Base-by-base conservation (phyloP, 768 basidiomycete genomes). In the Pleurotus cornucopiae region DNA sequence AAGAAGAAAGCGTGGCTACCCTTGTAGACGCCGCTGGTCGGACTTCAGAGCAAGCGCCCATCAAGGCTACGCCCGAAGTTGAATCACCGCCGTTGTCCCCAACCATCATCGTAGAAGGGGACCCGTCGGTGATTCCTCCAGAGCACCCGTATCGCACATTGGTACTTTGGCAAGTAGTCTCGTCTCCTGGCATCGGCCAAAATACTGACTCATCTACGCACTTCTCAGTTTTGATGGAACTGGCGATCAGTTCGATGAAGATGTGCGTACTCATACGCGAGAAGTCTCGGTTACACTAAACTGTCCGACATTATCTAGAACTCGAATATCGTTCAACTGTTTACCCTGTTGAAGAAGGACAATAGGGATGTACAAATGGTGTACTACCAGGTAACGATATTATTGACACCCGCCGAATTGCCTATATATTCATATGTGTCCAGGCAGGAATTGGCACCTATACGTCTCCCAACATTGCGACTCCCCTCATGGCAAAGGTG, bases 151-250 rank as follows among this genome's bases (percentile, higher is more conserved):
- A 57, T 46, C 52, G 62, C 43, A 63, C 62, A 1, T 41, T 63
- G 39, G 60, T 63, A 1, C 52, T 63, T 9, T 61, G 60, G 49
- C 39, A 40, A 4, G 49, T 56, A 30, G 46, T 14, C 20, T 6
- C 64, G 71, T 7, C 73, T 73, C 6, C 18, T 18, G 18, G 18
- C 18, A 18, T 18, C 18, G 18, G 18, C 18, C 18, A 18, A 18
- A 18, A 18, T 18, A 18, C 18, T 18, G 18, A 18, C 18, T 18
- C 18, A 18, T 18, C 18, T 18, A 18, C 18, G 18, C 18, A 65
- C 69, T 38, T 71, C 89, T 3, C 88, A 52, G 88, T 65, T 89
- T 89, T 62, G 88, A 89, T 66, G 84, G 80, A 3, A 81, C 79
- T 5, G 77, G 77, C 45, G 75, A 79, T 57, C 73, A 78, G 12